These are phyloP conservation scores for Pythium angustatum DNA, from an alignment of 352 stramenopile species.

Conservation along the genomic window DNA sequence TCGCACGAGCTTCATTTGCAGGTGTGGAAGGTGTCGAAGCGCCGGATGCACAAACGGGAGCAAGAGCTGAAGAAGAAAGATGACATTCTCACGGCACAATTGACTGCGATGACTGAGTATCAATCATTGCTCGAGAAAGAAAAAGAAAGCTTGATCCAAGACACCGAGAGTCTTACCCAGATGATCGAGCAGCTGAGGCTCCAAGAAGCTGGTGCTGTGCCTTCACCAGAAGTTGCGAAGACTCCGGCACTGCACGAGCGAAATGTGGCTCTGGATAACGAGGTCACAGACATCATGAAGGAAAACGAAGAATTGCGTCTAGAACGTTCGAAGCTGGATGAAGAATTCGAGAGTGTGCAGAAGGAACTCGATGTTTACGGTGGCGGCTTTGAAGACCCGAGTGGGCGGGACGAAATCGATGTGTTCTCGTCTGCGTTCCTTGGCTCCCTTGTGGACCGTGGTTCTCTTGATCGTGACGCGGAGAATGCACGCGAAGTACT, in stretches of 20 bases:
- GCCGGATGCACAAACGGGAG: constrained; percentile 47
- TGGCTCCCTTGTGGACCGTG: constrained; percentile 54
- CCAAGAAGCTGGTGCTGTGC: constrained; percentile 54
- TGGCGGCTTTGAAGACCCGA: constrained; percentile 57
- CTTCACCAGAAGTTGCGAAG: constrained; percentile 64
- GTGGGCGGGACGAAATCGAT: constrained; percentile 49
- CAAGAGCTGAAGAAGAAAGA: constrained; percentile 60
- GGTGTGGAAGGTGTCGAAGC: constrained; percentile 65
- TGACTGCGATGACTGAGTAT: constrained; percentile 48
- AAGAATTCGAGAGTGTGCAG: constrained; percentile 55
- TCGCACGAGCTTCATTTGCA: constrained; percentile 76
- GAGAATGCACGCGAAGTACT: constrained; percentile 61
- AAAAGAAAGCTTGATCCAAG: constrained; percentile 51
- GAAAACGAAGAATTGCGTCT: constrained; percentile 71
- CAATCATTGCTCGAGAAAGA: constrained; percentile 59
- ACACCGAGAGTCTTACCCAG: constrained; percentile 51
- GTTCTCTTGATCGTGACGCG: constrained; percentile 61
- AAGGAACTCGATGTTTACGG: constrained; percentile 63
- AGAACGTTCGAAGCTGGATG: constrained; percentile 51
- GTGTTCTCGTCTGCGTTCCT: constrained; percentile 74
- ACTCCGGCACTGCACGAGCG: constrained; percentile 53
- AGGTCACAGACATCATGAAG: constrained; percentile 68
- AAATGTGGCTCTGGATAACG: constrained; percentile 62
- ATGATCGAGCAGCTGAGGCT: constrained; percentile 64
- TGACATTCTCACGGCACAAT: constrained; percentile 47